Evolutionary conservation across 345 rosid species (phyloP).

Genomic region (Sonneratia caseolaris): DNA sequence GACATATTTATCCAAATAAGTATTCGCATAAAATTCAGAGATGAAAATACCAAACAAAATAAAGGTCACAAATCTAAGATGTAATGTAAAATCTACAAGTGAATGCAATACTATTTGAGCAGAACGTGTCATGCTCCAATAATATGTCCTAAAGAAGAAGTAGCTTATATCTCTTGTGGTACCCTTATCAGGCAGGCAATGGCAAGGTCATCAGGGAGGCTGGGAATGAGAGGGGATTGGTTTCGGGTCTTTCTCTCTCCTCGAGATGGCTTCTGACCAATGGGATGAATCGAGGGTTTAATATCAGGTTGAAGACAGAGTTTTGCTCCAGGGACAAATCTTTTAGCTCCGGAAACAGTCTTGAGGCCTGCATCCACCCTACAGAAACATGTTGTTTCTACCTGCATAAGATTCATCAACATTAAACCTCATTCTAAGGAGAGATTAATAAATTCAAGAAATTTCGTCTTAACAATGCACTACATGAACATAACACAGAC

Average conservation of each 20-base stretch:
- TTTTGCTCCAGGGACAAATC: constrained; percentile 56
- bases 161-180: constrained; percentile 18
- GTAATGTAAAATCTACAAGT: neutral
- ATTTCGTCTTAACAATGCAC: neutral
- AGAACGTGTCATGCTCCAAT: neutral
- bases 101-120: neutral
- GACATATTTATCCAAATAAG: neutral
- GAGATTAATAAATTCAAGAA: neutral
- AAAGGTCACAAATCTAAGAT: neutral
- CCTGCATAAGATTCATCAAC: constrained; percentile 32
- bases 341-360: constrained; percentile 63
- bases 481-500: neutral
- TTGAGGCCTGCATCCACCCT: constrained; percentile 69
- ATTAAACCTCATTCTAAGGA: neutral
- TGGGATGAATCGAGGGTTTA: constrained; percentile 65
- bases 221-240: constrained; percentile 64
- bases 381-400: constrained; percentile 67
- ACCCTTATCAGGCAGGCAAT: constrained; percentile 73
- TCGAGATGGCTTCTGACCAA: constrained; percentile 42
- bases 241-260: constrained; percentile 45
- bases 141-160: neutral
- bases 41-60: neutral
- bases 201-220: constrained; percentile 77
- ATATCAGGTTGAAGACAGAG: constrained; percentile 67
- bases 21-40: neutral